phyloP scores from a whole-genome alignment of 192 early-diverging fungal species.

The Helicostylum pulchrum region DNA sequence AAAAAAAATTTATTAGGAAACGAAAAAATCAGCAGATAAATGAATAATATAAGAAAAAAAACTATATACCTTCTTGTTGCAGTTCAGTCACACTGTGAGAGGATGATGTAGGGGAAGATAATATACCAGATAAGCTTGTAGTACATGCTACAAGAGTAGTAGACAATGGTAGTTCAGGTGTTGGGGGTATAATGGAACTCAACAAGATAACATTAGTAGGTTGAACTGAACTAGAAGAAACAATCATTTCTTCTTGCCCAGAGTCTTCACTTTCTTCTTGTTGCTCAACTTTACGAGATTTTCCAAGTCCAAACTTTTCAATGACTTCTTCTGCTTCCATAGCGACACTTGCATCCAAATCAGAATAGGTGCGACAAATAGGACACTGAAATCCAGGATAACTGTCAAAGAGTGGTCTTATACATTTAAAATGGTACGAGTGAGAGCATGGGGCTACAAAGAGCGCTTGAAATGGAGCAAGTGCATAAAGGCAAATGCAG shows the following conservation, averaged over 20 bases:
- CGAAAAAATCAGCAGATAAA: too few relatives aligned
- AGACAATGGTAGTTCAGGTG: slow-evolving; percentile 4
- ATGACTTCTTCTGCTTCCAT: slow-evolving; percentile 41
- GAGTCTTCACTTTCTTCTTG: background rate
- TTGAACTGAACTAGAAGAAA: background rate
- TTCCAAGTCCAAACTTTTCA: slow-evolving; percentile 22
- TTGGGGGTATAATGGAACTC: background rate
- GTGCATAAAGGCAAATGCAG: slow-evolving; percentile 80
- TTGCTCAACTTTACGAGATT: background rate
- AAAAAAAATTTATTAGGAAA: background rate
- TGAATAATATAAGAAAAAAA: too few relatives aligned
- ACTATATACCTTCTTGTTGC: too few relatives aligned
- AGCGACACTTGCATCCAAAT: slow-evolving; percentile 68
- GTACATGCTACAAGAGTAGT: slow-evolving; percentile 12
- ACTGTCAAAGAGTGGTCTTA: slow-evolving; percentile 63
- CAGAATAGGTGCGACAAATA: slow-evolving; percentile 82
- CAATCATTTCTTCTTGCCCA: background rate
- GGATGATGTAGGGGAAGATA: background rate
- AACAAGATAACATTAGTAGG: background rate
- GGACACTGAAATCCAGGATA: slow-evolving; percentile 76
- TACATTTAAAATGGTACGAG: slow-evolving; percentile 85
- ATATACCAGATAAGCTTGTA: slow-evolving; percentile 10
- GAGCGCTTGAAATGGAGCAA: slow-evolving; percentile 77
- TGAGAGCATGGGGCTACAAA: slow-evolving; percentile 86
- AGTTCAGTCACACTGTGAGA: too few relatives aligned